Percentiles rank a stretch among this genome's conserved stretches.
These are phyloP conservation scores for Colletotrichum filicis DNA, from an alignment of 2,329 filamentous ascomycete genomes.

Conservation along the genomic window DNA sequence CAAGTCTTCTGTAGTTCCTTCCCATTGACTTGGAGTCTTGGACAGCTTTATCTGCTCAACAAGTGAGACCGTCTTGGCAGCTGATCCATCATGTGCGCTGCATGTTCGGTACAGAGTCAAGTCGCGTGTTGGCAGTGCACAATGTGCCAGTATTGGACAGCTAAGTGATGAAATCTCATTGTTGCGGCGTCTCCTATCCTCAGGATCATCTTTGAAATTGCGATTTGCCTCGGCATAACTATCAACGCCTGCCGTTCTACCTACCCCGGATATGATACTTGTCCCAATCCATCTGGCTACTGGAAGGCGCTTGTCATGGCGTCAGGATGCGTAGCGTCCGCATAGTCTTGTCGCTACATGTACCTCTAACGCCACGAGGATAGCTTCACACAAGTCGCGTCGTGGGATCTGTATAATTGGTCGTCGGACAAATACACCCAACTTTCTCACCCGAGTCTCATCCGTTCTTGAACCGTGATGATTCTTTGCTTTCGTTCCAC, in stretches of 20 bases:
- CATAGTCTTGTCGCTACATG: neutral
- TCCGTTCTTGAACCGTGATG: neutral
- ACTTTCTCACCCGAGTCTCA: neutral
- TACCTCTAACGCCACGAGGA: neutral
- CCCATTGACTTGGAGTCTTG: too few relatives aligned
- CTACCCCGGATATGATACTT: neutral
- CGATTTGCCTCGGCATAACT: neutral
- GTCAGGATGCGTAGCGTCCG: neutral
- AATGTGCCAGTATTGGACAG: neutral
- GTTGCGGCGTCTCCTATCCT: neutral
- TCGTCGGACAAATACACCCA: neutral
- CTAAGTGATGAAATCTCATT: neutral
- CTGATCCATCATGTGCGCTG: too few relatives aligned
- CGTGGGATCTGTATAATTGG: neutral
- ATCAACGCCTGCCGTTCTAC: neutral
- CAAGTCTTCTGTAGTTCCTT: too few relatives aligned
- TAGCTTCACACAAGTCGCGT: neutral
- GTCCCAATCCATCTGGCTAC: neutral
- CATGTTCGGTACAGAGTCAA: neutral
- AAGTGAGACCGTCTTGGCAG: too few relatives aligned
- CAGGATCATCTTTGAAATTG: neutral
- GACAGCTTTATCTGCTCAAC: too few relatives aligned
- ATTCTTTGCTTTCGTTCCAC: neutral
- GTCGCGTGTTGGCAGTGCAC: neutral
- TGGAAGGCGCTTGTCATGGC: neutral